A percentile compares a stretch with the other conserved stretches of the same genome.
Conservation (phyloP, 148 eudicot species). For the Vaccinium darrowii region DNA sequence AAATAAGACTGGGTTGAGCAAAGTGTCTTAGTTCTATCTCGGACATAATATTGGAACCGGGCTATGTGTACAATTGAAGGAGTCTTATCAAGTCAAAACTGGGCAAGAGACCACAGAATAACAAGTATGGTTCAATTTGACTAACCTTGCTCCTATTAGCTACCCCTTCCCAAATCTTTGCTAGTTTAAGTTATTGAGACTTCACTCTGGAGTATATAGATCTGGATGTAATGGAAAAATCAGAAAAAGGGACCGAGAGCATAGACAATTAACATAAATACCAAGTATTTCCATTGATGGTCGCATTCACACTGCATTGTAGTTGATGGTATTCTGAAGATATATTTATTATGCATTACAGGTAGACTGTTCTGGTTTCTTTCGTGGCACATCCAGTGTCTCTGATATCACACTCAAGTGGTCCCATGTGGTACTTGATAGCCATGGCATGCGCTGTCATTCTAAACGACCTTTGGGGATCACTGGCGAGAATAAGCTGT, state of each 20-base stretch:
- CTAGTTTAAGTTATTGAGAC: background rate
- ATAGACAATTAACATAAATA: no score
- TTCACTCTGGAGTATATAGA: background rate
- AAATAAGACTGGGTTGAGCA: background rate
- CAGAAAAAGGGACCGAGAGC: no score
- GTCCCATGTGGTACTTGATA: slow-evolving; percentile 28
- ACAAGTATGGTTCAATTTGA: background rate
- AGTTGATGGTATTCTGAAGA: slow-evolving; percentile 12
- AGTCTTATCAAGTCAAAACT: background rate
- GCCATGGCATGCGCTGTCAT: slow-evolving; percentile 50
- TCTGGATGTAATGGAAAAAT: background rate
- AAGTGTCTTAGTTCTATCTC: background rate
- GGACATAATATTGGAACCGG: background rate
- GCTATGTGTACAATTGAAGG: background rate
- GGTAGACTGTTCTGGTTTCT: slow-evolving; percentile 60
- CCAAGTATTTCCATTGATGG: background rate
- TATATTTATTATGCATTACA: slow-evolving; percentile 24
- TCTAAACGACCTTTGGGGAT: slow-evolving; percentile 54
- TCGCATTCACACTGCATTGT: background rate
- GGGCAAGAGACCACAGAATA: background rate
- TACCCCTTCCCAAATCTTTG: background rate
- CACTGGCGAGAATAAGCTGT: slow-evolving; percentile 43
- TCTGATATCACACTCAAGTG: slow-evolving; percentile 39
- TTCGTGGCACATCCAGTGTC: slow-evolving; percentile 35
- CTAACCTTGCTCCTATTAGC: background rate